These are phyloP conservation scores for Pseudogymnoascus sp. DNA, from an alignment of 2,329 filamentous ascomycete genomes.

Conservation along the genomic window DNA sequence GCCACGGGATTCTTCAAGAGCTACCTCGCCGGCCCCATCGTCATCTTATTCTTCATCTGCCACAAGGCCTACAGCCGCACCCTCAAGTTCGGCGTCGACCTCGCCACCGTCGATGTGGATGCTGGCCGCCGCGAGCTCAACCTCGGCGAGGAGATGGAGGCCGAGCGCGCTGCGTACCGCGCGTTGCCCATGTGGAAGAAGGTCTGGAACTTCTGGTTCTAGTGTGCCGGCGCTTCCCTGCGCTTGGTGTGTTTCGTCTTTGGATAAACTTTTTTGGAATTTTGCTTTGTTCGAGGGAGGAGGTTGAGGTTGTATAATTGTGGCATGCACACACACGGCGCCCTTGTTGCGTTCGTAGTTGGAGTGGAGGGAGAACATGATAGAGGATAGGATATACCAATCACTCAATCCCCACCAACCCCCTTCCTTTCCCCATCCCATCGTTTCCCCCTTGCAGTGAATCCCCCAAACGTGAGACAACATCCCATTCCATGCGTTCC, in stretches of 20 bases:
- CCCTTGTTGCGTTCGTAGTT: no score
- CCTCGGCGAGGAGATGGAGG: conserved; percentile 24
- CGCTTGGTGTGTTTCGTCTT: not conserved
- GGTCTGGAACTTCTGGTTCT: conserved; percentile 12
- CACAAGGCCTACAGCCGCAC: conserved; percentile 52
- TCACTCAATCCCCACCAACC: no score
- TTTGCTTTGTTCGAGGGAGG: not conserved
- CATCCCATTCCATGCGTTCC: no score
- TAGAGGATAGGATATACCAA: no score
- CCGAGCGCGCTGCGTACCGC: conserved; percentile 23
- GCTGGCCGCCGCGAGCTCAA: conserved; percentile 26
- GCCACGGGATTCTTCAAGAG: conserved; percentile 49
- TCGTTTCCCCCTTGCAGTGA: no score
- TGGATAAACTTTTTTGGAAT: not conserved
- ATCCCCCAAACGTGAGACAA: no score
- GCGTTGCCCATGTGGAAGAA: conserved; percentile 26
- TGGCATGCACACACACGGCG: no score
- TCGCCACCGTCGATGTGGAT: conserved; percentile 24
- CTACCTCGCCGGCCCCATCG: conserved; percentile 51
- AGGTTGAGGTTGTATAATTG: no score
- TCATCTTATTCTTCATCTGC: conserved; percentile 49
- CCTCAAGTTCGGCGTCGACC: conserved; percentile 20
- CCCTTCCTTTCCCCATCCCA: no score
- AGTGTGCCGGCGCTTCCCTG: no score
- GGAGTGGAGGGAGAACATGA: no score